A percentile compares a stretch with the other conserved stretches of the same genome.
These are phyloP conservation scores for Coemansia sp. DNA, from an alignment of 371 early-diverging fungal species.

Conservation along the genomic window DNA sequence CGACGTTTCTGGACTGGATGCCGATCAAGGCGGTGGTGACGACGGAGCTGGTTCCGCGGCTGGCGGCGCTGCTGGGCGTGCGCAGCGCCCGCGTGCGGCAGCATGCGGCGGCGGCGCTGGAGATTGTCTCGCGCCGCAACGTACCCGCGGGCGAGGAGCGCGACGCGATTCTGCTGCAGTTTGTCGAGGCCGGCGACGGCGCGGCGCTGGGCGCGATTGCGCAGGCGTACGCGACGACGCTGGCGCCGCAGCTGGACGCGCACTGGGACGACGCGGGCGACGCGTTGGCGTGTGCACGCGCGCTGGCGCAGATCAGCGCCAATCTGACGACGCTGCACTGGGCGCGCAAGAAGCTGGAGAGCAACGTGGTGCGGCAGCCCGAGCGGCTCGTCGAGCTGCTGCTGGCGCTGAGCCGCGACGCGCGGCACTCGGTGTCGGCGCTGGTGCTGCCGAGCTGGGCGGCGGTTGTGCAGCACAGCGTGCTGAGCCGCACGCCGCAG, in stretches of 20 bases:
- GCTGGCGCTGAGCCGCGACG: slow-evolving; percentile 19
- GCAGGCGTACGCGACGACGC: slow-evolving; percentile 10
- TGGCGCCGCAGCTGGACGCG: slow-evolving; percentile 1
- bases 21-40: slow-evolving; percentile 29
- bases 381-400: slow-evolving; percentile 27
- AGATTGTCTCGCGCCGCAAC: slow-evolving; percentile 28
- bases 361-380: slow-evolving; percentile 4
- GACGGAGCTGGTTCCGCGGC: slow-evolving; percentile 16
- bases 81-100: slow-evolving; percentile 22
- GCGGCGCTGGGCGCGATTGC: slow-evolving; percentile 1
- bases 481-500: slow-evolving; percentile 16
- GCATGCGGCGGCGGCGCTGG: slow-evolving; percentile 20
- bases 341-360: slow-evolving; percentile 35
- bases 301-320: slow-evolving; percentile 8
- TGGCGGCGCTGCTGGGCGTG: slow-evolving; percentile 21
- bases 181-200: slow-evolving; percentile 16
- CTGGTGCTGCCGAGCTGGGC: slow-evolving; percentile 29
- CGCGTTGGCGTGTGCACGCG: slow-evolving; percentile 20
- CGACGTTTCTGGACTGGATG: slow-evolving; percentile 38
- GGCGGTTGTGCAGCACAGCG: slow-evolving; percentile 21
- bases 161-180: slow-evolving; percentile 28
- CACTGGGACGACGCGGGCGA: slow-evolving; percentile 28
- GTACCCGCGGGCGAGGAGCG: slow-evolving; percentile 24
- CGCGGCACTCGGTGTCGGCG: slow-evolving; percentile 27
- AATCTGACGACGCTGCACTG: slow-evolving; percentile 37